Evolutionary conservation across 2,329 filamentous ascomycete genomes (phyloP), one percentile per base, ranked within the genome.

Genomic region (Verticillium albo-atrum): DNA sequence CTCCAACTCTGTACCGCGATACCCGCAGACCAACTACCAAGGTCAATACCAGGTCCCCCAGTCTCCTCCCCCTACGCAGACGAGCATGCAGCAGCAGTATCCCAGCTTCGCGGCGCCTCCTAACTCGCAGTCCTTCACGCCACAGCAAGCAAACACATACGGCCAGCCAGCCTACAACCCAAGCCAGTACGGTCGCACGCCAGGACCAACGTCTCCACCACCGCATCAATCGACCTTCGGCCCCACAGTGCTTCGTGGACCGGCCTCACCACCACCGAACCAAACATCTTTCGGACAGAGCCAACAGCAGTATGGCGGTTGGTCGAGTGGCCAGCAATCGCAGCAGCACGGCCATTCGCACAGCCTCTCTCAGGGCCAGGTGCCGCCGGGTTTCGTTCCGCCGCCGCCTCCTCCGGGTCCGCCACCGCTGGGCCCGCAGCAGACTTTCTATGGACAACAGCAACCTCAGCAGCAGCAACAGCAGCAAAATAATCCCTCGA

Each of bases 371-470:
- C 70, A 72, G 35, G 72, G 72, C 26, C 82, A 80, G 58, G 77
- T 83, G 30, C 82, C 84, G 15, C 76, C 77, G 0, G 84, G 84
- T 3, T 87, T 86, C 62, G 82, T 88, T 37, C 85, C 84, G 4
- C 86, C 86, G 3, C 85, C 86, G 6, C 86, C 85, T 1, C 85
- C 85, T 2, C 86, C 85, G 0, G 85, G 84, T 0, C 85, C 85
- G 4, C 85, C 85, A 7, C 85, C 85, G 1, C 68, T 87, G 64
- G 84, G 84, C 4, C 83, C 83, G 32, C 84, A 87, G 68, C 85
- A 87, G 70, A 87, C 83, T 10, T 81, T 85, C 63, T 83, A 85
- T 63, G 74, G 75, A 6, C 69, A 68, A 60, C 72, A 70, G 58
- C 65, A 70, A 51, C 65, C 70, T 52, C 65, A 72, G 54, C 62